Conservation (phyloP, 75 land plant genomes). For the Picea glauca region DNA sequence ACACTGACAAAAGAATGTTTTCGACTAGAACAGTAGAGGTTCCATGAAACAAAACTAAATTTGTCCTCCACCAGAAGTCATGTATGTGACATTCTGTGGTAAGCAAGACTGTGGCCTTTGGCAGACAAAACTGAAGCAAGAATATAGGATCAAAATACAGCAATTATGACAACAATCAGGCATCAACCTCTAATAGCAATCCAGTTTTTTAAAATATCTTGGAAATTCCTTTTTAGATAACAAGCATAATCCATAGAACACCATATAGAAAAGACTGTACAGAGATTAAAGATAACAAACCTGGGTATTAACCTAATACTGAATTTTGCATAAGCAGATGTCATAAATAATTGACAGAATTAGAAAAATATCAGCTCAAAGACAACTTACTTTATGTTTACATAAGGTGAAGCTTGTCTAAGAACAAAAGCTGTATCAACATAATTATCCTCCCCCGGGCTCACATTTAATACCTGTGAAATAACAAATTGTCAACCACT, state of each 20-base stretch:
- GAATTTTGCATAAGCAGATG: not conserved
- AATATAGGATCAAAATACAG: not conserved
- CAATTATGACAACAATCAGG: not conserved
- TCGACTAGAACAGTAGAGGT: not conserved
- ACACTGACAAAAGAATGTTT: not conserved
- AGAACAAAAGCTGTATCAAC: conserved; percentile 62
- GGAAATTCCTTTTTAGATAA: not conserved
- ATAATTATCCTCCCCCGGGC: conserved; percentile 52
- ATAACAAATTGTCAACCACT: not conserved
- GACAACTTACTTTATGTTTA: conserved; percentile 50
- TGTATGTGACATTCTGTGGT: not conserved
- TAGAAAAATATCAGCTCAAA: not conserved
- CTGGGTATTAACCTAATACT: not conserved
- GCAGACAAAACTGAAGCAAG: not conserved
- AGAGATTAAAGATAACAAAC: not conserved
- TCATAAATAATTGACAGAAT: not conserved
- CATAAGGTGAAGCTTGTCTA: conserved; percentile 69
- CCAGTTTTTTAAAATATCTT: not conserved
- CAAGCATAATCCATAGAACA: not conserved
- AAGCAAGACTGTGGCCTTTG: not conserved
- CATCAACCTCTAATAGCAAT: not conserved
- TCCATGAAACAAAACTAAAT: not conserved
- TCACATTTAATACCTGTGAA: conserved; percentile 60
- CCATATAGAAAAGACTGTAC: not conserved
- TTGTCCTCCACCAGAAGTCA: not conserved